Evolutionary conservation across 1,284 basidiomycete species (phyloP).

Genomic region (Chondrostereum purpureum): DNA sequence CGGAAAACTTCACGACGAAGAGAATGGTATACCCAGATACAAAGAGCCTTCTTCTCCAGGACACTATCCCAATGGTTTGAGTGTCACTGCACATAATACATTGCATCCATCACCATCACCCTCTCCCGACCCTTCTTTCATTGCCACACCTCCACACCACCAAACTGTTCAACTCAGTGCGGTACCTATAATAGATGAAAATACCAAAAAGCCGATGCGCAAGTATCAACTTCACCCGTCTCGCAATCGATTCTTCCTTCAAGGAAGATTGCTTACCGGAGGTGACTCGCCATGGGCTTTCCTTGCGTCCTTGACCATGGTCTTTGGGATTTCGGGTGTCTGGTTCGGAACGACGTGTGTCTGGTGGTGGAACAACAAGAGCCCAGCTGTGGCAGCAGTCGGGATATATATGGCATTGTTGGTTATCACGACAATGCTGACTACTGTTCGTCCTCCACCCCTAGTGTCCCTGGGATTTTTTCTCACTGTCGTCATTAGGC

Average conservation of each 20-base stretch:
- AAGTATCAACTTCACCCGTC: conserved; percentile 63
- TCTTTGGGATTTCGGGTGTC: conserved; percentile 62
- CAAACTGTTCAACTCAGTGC: conserved; percentile 35
- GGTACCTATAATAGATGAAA: conserved; percentile 37
- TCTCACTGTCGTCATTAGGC: conserved; percentile 57
- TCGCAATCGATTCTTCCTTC: conserved; percentile 68
- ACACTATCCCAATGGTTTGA: neutral
- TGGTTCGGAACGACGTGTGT: conserved; percentile 84
- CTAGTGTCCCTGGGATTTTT: conserved; percentile 8
- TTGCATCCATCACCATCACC: conserved; percentile 24
- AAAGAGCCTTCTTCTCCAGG: conserved; percentile 6
- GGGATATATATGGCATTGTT: conserved; percentile 75
- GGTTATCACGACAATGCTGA: conserved; percentile 70
- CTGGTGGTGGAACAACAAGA: conserved; percentile 79
- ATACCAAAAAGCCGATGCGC: conserved; percentile 36
- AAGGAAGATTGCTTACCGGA: conserved; percentile 72
- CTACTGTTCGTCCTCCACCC: conserved; percentile 47
- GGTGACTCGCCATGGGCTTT: conserved; percentile 81
- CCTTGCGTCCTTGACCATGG: conserved; percentile 51
- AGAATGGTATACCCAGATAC: conserved; percentile 11
- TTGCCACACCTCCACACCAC: conserved; percentile 18
- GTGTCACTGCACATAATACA: conserved; percentile 7
- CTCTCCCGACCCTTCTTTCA: conserved; percentile 20
- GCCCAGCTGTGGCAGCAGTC: conserved; percentile 68
- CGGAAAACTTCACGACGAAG: conserved; percentile 10